Evolutionary conservation across 176 grass and related monocot genomes (phyloP).

Genomic region (Juncus effusus): DNA sequence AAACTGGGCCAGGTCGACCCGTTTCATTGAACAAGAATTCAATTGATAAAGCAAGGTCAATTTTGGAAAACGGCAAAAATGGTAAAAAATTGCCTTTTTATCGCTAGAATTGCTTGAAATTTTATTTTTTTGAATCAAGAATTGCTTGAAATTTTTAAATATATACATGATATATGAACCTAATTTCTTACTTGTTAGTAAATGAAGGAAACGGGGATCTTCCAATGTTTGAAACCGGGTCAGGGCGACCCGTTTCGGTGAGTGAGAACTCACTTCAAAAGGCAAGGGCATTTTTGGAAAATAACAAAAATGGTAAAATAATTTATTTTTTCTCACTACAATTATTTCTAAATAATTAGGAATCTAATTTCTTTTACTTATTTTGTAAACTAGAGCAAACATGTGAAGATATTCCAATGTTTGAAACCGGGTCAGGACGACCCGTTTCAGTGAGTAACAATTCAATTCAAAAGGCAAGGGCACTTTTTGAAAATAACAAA

Average conservation of each 20-base stretch:
- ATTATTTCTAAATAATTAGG: too few relatives aligned
- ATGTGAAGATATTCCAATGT: slow-evolving; percentile 33
- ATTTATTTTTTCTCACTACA: too few relatives aligned
- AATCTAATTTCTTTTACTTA: too few relatives aligned
- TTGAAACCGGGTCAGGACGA: slow-evolving; percentile 54
- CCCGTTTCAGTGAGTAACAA: slow-evolving; percentile 35
- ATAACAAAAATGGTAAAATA: slow-evolving; percentile 23
- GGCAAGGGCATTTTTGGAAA: slow-evolving; percentile 55
- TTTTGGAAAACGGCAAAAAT: slow-evolving; percentile 47
- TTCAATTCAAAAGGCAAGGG: slow-evolving; percentile 55
- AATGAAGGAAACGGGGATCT: neutral
- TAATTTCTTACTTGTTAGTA: too few relatives aligned
- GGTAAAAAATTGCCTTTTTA: neutral
- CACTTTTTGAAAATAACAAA: slow-evolving; percentile 31
- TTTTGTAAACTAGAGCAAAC: slow-evolving; percentile 17
- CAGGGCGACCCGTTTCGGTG: slow-evolving; percentile 51
- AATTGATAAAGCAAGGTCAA: slow-evolving; percentile 45
- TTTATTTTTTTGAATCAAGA: too few relatives aligned
- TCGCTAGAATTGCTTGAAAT: too few relatives aligned
- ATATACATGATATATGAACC: neutral
- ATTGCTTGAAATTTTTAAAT: too few relatives aligned
- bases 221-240: slow-evolving; percentile 61
- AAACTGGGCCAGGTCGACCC: slow-evolving; percentile 59
- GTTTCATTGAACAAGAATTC: slow-evolving; percentile 47
- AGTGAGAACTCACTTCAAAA: slow-evolving; percentile 48